Evolutionary conservation across 768 basidiomycete species (phyloP), one percentile per base, ranked within the genome.

Genomic region (Auriscalpium orientale): DNA sequence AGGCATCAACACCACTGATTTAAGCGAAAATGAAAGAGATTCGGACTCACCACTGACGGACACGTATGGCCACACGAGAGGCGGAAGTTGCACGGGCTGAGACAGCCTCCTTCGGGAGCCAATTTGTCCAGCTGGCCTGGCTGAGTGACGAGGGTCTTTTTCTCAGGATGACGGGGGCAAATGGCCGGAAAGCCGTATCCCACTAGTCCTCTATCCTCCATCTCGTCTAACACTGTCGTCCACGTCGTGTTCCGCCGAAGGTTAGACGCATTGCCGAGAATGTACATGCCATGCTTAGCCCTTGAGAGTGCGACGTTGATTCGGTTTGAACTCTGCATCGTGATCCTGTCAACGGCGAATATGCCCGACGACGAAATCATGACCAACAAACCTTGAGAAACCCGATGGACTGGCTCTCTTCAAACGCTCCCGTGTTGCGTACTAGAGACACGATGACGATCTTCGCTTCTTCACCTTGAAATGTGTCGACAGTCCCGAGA

Each of bases 361-460:
- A 22, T 8, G 36, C 46, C n/a, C n/a, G n/a, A 48, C 63, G n/a
- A 76, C 76, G 78, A 51, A 21, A 18, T 40, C 38, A 34, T 36
- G 1, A 12, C 9, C 6, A 43, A 21, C 33, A 12, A 5, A 43
- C 88, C 75, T 82, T 87, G 51, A 91, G 71, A 66, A 91, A 91
- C 1, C 89, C 89, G 52, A 91, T 89, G 7, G 70, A 66, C 1
- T 56, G 3, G 7, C 62, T 68, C 34, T 74, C 72, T 12, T 71
- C 71, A 9, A 70, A 68, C 2, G 74, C 73, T 8, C 87, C 87
- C 0, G 80, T 75, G 63, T 90, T 90, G 45, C 89, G 73, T 11
- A 91, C 88, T 12, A 89, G 74, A 0, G 86, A 88, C 9, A 91
- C 72, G 28, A 91, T 87, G 35, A 90, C 79, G 52, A 90, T 78